Base-by-base conservation (phyloP, 768 basidiomycete genomes). In the Pholiota microspora region DNA sequence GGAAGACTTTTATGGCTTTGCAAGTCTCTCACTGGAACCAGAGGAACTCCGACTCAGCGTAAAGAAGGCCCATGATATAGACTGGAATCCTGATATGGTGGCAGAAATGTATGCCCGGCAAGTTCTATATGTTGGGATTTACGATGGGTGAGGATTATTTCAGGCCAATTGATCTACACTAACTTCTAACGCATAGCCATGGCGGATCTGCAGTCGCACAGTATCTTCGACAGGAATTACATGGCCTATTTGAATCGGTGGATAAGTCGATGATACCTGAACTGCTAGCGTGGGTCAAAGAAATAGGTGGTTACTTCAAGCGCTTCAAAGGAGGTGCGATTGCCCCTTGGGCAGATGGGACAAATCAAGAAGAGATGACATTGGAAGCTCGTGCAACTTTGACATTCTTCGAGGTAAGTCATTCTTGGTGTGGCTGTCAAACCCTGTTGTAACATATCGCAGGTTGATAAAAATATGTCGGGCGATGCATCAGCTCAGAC, bases 191-290 rank as follows among this genome's bases (percentile, higher is more conserved):
- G 13, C 28, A n/a, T 51, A 94, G 92, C 7, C 94, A 97, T 64
- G 94, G 94, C 6, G 94, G 94, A 7, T 87, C 87, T n/a, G 87
- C 87, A 8, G 93, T 95, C 15, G 88, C 94, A 2, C 84, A 91
- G 56, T 94, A 85, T 68, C 76, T 94, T 27, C 84, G 88, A 16
- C 86, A 94, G 59, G 88, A 96, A 67, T 71, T 96, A 9, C 93
- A 95, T 62, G 85, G 85, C 1, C 73, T 94, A 49, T 88, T 96
- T 56, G 93, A 96, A 69, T 83, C 84, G 4, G 90, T 83, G 5
- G 64, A 89, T 63, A 88, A 88, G 64, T 68, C 77, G 1, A 77
- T 82, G 23, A 85, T 94, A 25, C 87, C 89, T 4, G 89, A 91
- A 27, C 71, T 92, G 18, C 88, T 83, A 61, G 77, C 76, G 8